These are phyloP conservation scores for Colletotrichum karsti DNA, from an alignment of 2,329 filamentous ascomycete species.

Conservation along the genomic window DNA sequence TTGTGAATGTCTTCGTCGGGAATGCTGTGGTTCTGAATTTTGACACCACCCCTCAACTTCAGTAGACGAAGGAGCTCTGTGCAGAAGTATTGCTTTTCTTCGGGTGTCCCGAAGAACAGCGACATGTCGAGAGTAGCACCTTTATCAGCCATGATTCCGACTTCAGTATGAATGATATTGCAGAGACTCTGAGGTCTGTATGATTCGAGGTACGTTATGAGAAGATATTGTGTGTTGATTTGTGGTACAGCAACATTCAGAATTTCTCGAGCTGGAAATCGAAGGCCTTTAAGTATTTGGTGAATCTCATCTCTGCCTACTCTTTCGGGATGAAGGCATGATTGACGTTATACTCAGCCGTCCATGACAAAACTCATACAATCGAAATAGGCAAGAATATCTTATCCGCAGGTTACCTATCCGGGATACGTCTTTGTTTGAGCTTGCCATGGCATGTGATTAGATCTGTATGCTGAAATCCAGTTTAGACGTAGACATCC, in stretches of 20 bases:
- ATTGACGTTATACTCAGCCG: neutral
- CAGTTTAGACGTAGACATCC: no score
- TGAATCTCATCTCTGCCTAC: neutral
- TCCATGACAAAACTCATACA: neutral
- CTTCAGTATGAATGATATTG: neutral
- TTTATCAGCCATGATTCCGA: neutral
- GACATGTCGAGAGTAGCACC: constrained; percentile 36
- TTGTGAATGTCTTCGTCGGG: constrained; percentile 32
- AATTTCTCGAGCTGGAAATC: neutral
- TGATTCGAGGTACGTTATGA: no score
- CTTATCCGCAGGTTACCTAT: no score
- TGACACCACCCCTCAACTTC: constrained; percentile 31
- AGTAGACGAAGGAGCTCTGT: constrained; percentile 32
- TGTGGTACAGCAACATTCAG: no score
- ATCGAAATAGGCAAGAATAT: neutral
- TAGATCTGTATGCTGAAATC: no score
- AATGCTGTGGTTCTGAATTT: constrained; percentile 36
- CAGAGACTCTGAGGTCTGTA: no score
- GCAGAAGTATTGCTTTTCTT: constrained; percentile 35
- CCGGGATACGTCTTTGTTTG: no score
- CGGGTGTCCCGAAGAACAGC: constrained; percentile 36
- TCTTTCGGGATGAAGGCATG: neutral
- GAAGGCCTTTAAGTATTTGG: neutral
- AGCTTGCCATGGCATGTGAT: no score
- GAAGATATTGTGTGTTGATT: no score